A percentile compares a stretch with the other conserved stretches of the same genome.
phyloP scores from a whole-genome alignment of 2,329 filamentous ascomycete species.

The Aspergillus brunneoviolaceus region DNA sequence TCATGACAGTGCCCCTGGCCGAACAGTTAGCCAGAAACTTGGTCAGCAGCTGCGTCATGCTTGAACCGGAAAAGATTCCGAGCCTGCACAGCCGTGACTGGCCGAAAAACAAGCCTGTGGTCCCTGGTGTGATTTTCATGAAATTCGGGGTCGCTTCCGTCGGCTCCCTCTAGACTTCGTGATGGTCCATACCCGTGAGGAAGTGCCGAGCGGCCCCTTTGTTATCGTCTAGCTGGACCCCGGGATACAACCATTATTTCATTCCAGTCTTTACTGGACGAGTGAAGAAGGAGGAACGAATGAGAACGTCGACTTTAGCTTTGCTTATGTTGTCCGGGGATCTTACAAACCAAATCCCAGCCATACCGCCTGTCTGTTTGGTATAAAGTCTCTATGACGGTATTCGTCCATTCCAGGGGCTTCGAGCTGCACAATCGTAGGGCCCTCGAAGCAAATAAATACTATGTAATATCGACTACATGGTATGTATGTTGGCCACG shows the following conservation, averaged over 20 bases:
- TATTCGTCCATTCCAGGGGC: neutral
- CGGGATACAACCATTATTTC: neutral
- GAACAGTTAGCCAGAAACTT: neutral
- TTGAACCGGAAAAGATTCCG: slow-evolving; percentile 5
- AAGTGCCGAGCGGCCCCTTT: neutral
- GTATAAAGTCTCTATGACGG: neutral
- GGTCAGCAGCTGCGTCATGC: slow-evolving; percentile 7
- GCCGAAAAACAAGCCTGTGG: neutral
- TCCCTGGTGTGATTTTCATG: neutral
- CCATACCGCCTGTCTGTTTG: no score
- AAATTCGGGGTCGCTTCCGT: slow-evolving; percentile 6
- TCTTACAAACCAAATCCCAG: neutral
- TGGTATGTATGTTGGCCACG: no score
- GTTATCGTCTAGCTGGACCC: neutral
- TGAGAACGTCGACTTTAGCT: neutral
- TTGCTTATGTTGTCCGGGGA: neutral
- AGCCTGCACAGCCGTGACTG: neutral
- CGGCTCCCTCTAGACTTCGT: neutral
- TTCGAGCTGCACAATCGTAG: neutral
- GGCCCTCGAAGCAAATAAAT: neutral
- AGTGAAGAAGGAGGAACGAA: no score
- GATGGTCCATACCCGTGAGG: neutral
- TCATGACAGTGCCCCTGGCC: neutral
- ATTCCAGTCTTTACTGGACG: neutral
- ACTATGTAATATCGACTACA: no score